Conservation (phyloP, 2,329 filamentous ascomycete species). For the Diaporthe amygdali region DNA sequence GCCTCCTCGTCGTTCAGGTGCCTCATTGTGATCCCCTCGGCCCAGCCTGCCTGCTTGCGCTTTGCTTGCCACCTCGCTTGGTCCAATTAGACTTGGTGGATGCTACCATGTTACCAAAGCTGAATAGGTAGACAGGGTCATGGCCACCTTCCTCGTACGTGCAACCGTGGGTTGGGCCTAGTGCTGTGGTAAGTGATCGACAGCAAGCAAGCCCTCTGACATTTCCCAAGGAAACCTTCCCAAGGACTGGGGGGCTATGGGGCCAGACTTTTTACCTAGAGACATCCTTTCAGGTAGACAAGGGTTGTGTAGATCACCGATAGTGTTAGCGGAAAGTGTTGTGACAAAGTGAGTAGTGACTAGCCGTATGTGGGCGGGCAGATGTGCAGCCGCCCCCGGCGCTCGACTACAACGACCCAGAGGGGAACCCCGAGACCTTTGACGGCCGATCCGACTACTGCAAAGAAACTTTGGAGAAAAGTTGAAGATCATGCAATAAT, state of each 20-base stretch:
- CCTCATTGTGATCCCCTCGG: not conserved
- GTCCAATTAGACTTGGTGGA: not conserved
- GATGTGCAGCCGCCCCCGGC: not conserved
- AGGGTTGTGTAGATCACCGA: not conserved
- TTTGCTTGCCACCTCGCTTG: not conserved
- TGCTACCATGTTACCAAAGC: not conserved
- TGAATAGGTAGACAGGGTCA: not conserved
- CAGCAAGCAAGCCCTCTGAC: not conserved
- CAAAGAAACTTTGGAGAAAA: not conserved
- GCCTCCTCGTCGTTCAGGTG: not conserved
- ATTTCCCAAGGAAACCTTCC: not conserved
- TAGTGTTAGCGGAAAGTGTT: not conserved
- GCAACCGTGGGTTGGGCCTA: not conserved
- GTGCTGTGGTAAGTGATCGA: not conserved
- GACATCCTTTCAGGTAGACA: not conserved
- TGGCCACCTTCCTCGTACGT: not conserved
- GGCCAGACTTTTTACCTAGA: not conserved
- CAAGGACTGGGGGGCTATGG: not conserved
- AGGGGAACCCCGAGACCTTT: not conserved
- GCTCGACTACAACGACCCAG: not conserved
- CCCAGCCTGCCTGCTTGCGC: not conserved
- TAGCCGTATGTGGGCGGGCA: not conserved
- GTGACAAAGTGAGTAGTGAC: not conserved
- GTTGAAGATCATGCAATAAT: not conserved
- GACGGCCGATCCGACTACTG: not conserved